Evolutionary conservation across 768 basidiomycete species (phyloP).

Genomic region (Porpolomopsis calyptriformis): DNA sequence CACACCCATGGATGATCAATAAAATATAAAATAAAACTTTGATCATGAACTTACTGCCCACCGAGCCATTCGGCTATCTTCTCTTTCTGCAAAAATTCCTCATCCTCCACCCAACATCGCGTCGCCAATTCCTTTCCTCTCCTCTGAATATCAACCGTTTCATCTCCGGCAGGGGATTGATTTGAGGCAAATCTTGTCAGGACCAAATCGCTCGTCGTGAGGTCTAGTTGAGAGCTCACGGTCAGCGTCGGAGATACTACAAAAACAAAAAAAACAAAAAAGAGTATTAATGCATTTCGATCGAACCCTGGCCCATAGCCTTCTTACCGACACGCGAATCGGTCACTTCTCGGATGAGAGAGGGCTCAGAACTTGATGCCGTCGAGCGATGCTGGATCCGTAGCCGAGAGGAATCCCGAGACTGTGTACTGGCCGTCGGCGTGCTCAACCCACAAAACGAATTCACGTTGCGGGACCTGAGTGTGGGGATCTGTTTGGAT

Average conservation of each 20-base stretch:
- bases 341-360: conserved; percentile 47
- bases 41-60: conserved; percentile 72
- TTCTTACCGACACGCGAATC: conserved; percentile 40
- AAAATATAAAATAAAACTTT: too few relatives aligned
- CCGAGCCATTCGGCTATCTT: conserved; percentile 98
- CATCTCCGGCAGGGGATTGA: conserved; percentile 36
- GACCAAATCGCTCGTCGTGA: conserved; percentile 40
- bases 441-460: conserved; percentile 15
- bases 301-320: conserved; percentile 6
- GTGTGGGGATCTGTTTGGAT: conserved; percentile 30
- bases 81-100: conserved; percentile 70
- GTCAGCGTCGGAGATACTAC: conserved; percentile 9
- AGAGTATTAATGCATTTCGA: conserved; percentile 3
- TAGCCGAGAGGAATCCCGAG: conserved; percentile 31
- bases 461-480: conserved; percentile 34
- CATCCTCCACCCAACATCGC: conserved; percentile 81
- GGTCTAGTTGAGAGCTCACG: conserved; percentile 42
- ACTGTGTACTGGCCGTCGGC: conserved; percentile 3
- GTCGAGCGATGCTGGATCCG: conserved; percentile 60
- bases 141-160: conserved; percentile 45
- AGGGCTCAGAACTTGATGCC: conserved; percentile 78
- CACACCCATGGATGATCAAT: too few relatives aligned
- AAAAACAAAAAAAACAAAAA: neutral
- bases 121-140: conserved; percentile 64
- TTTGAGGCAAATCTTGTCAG: conserved; percentile 37